A percentile compares a stretch with the other conserved stretches of the same genome.
phyloP scores from a whole-genome alignment of 768 basidiomycete genomes.

The Lactarius deliciosus region DNA sequence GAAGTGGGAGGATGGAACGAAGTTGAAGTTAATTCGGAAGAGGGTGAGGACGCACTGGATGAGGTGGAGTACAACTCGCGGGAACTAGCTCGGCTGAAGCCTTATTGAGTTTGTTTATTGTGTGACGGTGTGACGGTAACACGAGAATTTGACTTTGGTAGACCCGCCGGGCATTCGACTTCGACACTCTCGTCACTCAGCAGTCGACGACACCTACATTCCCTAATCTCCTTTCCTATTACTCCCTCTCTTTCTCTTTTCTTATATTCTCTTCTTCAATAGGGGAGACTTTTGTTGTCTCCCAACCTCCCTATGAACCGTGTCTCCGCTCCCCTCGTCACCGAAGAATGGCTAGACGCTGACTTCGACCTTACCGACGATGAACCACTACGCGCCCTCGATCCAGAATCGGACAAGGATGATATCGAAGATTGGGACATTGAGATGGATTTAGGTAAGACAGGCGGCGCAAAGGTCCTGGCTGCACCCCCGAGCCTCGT shows the following conservation, averaged over 20 bases:
- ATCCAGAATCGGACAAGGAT: slow-evolving; percentile 60
- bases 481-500: slow-evolving; percentile 41
- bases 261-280: slow-evolving; percentile 21
- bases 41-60: slow-evolving; percentile 34
- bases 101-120: slow-evolving; percentile 46
- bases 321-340: slow-evolving; percentile 55
- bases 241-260: slow-evolving; percentile 1
- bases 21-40: slow-evolving; percentile 31
- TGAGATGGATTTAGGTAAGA: slow-evolving; percentile 67
- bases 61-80: slow-evolving; percentile 62
- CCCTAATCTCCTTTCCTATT: not conserved
- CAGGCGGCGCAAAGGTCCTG: slow-evolving; percentile 50
- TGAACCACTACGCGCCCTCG: slow-evolving; percentile 59
- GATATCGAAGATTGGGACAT: slow-evolving; percentile 79
- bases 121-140: slow-evolving; percentile 15
- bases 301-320: slow-evolving; percentile 47
- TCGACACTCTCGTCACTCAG: not conserved
- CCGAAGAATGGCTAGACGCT: slow-evolving; percentile 84
- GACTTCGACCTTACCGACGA: slow-evolving; percentile 86
- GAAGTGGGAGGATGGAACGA: slow-evolving; percentile 47
- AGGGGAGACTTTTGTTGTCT: slow-evolving; percentile 29
- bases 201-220: slow-evolving; percentile 7
- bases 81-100: slow-evolving; percentile 60
- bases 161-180: not conserved
- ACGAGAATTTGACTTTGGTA: not conserved